These are phyloP conservation scores for Monosporascus sp. DNA, from an alignment of 2,329 filamentous ascomycete species.

Conservation along the genomic window DNA sequence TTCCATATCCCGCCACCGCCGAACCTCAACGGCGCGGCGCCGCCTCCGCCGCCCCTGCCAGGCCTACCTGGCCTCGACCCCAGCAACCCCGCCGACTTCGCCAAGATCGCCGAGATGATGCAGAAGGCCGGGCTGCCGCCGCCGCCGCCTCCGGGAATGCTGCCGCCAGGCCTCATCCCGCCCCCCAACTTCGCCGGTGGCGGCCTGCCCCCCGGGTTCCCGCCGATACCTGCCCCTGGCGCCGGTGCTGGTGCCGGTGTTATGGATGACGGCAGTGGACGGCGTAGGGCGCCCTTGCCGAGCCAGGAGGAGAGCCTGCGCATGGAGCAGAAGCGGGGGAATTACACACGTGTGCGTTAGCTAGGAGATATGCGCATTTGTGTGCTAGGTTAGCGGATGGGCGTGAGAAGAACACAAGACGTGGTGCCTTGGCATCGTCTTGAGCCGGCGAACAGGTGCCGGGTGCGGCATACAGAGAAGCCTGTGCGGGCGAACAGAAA, in stretches of 20 bases:
- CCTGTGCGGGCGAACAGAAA: too few relatives aligned
- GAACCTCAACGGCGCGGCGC: conserved; percentile 35
- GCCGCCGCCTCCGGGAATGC: conserved; percentile 47
- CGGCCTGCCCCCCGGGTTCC: conserved; percentile 28
- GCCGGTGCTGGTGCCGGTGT: conserved; percentile 11
- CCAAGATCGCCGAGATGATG: conserved; percentile 59
- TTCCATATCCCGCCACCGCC: conserved; percentile 41
- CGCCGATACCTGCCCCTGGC: conserved; percentile 23
- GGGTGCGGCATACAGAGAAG: too few relatives aligned
- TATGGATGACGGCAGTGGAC: conserved; percentile 20
- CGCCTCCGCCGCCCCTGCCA: conserved; percentile 35
- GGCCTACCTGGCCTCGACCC: conserved; percentile 50
- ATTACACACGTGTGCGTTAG: conserved; percentile 51
- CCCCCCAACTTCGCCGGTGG: conserved; percentile 32
- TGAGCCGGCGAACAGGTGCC: too few relatives aligned
- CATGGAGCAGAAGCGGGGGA: conserved; percentile 64
- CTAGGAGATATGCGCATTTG: background rate
- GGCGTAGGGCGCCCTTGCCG: conserved; percentile 63
- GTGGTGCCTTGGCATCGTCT: too few relatives aligned
- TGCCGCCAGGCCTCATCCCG: conserved; percentile 42
- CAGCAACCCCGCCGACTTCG: conserved; percentile 55
- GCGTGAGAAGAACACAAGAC: background rate
- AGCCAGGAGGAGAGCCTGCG: conserved; percentile 79
- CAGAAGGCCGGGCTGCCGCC: conserved; percentile 59
- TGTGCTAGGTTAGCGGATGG: background rate